phyloP scores from a whole-genome alignment of 2,329 filamentous ascomycete genomes.

The Colletotrichum phormii region DNA sequence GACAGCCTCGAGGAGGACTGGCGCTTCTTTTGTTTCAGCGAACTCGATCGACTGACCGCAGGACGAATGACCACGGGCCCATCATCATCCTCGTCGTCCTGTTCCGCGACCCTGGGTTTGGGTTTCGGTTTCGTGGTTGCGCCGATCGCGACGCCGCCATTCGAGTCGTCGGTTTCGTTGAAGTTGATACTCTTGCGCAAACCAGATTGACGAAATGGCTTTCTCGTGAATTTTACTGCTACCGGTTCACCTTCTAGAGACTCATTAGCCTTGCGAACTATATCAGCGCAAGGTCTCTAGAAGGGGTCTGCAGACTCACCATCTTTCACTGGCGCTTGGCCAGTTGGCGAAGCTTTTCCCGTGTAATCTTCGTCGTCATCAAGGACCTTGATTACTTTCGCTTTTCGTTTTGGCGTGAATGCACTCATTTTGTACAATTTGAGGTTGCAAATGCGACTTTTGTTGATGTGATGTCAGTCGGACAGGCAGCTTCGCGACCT shows the following conservation, averaged over 20 bases:
- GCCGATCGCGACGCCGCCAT: slow-evolving; percentile 18
- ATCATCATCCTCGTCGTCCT: slow-evolving; percentile 56
- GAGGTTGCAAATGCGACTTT: background rate
- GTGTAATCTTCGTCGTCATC: slow-evolving; percentile 70
- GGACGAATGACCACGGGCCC: slow-evolving; percentile 64
- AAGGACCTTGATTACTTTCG: slow-evolving; percentile 79
- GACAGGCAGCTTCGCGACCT: background rate
- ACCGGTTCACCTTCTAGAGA: slow-evolving; percentile 20
- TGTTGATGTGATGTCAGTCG: background rate
- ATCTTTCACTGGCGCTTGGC: slow-evolving; percentile 45
- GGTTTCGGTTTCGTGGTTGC: slow-evolving; percentile 33
- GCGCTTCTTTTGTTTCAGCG: slow-evolving; percentile 75
- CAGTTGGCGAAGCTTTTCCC: slow-evolving; percentile 35
- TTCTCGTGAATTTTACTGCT: slow-evolving; percentile 49
- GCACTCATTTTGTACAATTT: slow-evolving; percentile 58
- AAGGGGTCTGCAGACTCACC: slow-evolving; percentile 48
- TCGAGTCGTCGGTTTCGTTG: slow-evolving; percentile 46
- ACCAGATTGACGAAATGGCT: slow-evolving; percentile 68
- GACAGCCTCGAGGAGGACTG: slow-evolving; percentile 75
- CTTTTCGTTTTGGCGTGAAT: slow-evolving; percentile 73
- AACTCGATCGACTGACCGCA: slow-evolving; percentile 57
- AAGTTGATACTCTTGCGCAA: slow-evolving; percentile 67
- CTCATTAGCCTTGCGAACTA: slow-evolving; percentile 36
- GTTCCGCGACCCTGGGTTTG: slow-evolving; percentile 39
- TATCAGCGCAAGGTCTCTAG: slow-evolving; percentile 42